Percentiles rank a stretch among this genome's conserved stretches.
Conservation (phyloP, 768 basidiomycete genomes). For the Inosperma sp. region DNA sequence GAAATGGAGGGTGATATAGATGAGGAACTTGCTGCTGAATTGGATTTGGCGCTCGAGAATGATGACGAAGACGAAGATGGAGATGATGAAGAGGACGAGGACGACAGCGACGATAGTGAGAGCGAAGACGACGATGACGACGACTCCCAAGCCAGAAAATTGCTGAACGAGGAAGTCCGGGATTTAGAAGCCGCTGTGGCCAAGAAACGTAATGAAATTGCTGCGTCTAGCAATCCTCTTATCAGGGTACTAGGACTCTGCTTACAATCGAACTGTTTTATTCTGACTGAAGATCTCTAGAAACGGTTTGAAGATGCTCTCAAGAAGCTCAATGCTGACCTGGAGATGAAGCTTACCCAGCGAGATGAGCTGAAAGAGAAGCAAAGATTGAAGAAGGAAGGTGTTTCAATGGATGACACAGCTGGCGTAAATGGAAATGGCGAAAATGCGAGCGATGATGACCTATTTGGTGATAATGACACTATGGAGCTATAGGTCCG, state of each 20-base stretch:
- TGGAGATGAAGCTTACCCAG: conserved; percentile 80
- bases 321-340: conserved; percentile 79
- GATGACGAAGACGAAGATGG: conserved; percentile 63
- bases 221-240: conserved; percentile 79
- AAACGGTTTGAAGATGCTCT: conserved; percentile 92
- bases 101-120: conserved; percentile 58
- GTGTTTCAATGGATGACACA: conserved; percentile 41
- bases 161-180: conserved; percentile 83
- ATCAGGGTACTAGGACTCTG: conserved; percentile 54
- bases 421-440: conserved; percentile 37
- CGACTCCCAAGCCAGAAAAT: conserved; percentile 67
- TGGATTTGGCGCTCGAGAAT: conserved; percentile 76
- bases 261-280: background rate
- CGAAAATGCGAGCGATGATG: conserved; percentile 31
- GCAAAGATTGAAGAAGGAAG: conserved; percentile 67
- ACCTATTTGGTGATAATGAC: conserved; percentile 47
- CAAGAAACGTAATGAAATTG: conserved; percentile 80
- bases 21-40: conserved; percentile 82
- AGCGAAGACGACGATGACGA: conserved; percentile 86
- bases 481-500: background rate
- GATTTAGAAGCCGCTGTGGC: conserved; percentile 85
- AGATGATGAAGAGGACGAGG: conserved; percentile 62
- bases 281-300: conserved; percentile 32
- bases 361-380: conserved; percentile 77
- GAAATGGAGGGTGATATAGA: conserved; percentile 79